Conservation (phyloP, 345 rosid species). For the Melastoma malabathricum region DNA sequence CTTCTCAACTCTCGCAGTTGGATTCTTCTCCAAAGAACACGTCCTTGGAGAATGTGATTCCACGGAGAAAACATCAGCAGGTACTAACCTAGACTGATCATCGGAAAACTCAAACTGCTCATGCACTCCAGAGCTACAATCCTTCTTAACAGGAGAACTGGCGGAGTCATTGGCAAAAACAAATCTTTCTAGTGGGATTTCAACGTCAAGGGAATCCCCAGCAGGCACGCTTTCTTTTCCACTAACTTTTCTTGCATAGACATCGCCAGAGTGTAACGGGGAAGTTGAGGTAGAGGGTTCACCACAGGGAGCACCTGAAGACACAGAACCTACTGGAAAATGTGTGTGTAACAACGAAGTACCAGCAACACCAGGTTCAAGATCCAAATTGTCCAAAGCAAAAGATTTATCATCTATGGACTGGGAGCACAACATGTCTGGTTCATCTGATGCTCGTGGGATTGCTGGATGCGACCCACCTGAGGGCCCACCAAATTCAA, state of each 20-base stretch:
- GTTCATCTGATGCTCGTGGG: too few relatives aligned
- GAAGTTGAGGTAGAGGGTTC: conserved; percentile 26
- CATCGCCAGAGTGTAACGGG: conserved; percentile 18
- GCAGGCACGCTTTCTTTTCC: conserved; percentile 29
- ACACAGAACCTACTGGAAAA: conserved; percentile 32
- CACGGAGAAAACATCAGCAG: conserved; percentile 41
- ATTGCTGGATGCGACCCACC: conserved; percentile 8
- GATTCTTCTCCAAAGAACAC: conserved; percentile 27
- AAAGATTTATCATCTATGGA: too few relatives aligned
- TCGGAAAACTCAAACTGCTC: conserved; percentile 33
- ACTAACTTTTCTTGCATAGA: conserved; percentile 16
- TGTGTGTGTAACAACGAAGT: conserved; percentile 18
- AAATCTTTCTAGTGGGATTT: conserved; percentile 34
- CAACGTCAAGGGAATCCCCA: conserved; percentile 28
- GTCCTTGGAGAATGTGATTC: conserved; percentile 22
- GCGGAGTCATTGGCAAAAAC: conserved; percentile 28
- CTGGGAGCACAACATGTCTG: too few relatives aligned
- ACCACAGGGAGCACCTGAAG: conserved; percentile 29
- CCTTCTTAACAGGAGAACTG: conserved; percentile 29
- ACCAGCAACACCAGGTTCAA: too few relatives aligned
- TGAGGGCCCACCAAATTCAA: conserved; percentile 21
- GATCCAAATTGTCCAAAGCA: too few relatives aligned
- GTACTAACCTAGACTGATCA: conserved; percentile 52
- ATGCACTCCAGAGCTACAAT: conserved; percentile 21
- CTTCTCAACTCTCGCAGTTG: conserved; percentile 20